phyloP scores from a whole-genome alignment of 495 filamentous ascomycete species.

The Hypoxylon subgilvum region DNA sequence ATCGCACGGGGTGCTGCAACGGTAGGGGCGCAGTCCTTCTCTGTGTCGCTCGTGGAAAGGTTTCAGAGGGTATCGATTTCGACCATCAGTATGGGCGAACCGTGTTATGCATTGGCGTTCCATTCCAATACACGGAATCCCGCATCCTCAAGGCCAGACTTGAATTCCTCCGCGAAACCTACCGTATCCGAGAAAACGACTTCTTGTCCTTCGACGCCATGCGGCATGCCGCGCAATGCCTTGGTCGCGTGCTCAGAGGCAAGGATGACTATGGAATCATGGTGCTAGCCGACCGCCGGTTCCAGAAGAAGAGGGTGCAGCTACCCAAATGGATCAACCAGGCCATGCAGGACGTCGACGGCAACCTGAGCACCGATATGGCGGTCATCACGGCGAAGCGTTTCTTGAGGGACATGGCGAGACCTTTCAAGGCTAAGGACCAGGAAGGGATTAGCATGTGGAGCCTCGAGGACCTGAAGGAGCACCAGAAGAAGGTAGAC shows the following conservation, averaged over 20 bases:
- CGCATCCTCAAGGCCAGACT: constrained; percentile 95
- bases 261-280: constrained; percentile 99
- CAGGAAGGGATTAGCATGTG: constrained; percentile 93
- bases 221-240: constrained; percentile 95
- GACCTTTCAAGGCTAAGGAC: constrained; percentile 80
- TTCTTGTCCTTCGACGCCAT: constrained; percentile 99
- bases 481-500: constrained; percentile 77
- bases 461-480: constrained; percentile 76
- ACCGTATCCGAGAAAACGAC: constrained; percentile 95
- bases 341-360: constrained; percentile 80
- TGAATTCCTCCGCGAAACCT: constrained; percentile 94
- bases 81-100: constrained; percentile 98
- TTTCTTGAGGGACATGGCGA: constrained; percentile 88
- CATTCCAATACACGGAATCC: constrained; percentile 98
- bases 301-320: constrained; percentile 85
- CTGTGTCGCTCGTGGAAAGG: constrained; percentile 95
- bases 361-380: constrained; percentile 93
- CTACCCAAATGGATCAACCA: constrained; percentile 98
- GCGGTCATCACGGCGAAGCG: constrained; percentile 85
- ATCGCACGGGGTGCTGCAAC: constrained; percentile 95
- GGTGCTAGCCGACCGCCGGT: constrained; percentile 92
- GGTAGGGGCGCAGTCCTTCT: constrained; percentile 91
- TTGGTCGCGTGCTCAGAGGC: constrained; percentile 92
- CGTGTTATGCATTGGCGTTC: constrained; percentile 95
- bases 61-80: constrained; percentile 97